phyloP scores from a whole-genome alignment of 352 stramenopile genomes.

The Elongisporangium anandrum region DNA sequence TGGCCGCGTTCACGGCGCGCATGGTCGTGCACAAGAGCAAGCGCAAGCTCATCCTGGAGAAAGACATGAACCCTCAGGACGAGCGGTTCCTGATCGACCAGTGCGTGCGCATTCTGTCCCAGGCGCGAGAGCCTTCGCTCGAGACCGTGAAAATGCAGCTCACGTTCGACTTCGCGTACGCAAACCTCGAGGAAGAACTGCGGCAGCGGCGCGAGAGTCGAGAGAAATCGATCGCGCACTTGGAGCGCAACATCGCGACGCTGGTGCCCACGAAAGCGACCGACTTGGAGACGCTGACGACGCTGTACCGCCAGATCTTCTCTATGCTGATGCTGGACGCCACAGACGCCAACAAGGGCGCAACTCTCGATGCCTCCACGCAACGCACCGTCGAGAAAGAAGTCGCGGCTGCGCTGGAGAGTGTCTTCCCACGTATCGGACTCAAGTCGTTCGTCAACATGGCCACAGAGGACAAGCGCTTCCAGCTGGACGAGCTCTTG shows the following conservation, averaged over 20 bases:
- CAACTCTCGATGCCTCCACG: slow-evolving; percentile 36
- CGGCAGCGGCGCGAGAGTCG: slow-evolving; percentile 49
- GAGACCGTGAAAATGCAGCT: slow-evolving; percentile 96
- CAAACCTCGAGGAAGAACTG: slow-evolving; percentile 76
- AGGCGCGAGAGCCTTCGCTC: slow-evolving; percentile 75
- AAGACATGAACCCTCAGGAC: slow-evolving; percentile 62
- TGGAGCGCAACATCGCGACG: slow-evolving; percentile 73
- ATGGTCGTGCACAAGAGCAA: slow-evolving; percentile 70
- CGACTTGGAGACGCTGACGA: slow-evolving; percentile 90
- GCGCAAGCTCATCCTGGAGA: slow-evolving; percentile 65
- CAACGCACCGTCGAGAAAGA: slow-evolving; percentile 81
- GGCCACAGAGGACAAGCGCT: slow-evolving; percentile 84
- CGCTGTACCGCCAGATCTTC: slow-evolving; percentile 90
- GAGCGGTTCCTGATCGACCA: slow-evolving; percentile 73
- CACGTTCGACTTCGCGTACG: slow-evolving; percentile 90
- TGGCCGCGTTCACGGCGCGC: slow-evolving; percentile 81
- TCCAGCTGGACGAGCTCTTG: slow-evolving; percentile 89
- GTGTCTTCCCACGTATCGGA: slow-evolving; percentile 92
- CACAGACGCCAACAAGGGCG: slow-evolving; percentile 16
- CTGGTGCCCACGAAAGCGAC: slow-evolving; percentile 71
- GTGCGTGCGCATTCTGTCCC: slow-evolving; percentile 70
- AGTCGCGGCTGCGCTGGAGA: slow-evolving; percentile 89
- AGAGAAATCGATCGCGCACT: slow-evolving; percentile 45
- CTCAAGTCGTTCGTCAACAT: slow-evolving; percentile 93
- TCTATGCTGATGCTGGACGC: slow-evolving; percentile 77